phyloP scores from a whole-genome alignment of 495 filamentous ascomycete genomes.

The Aspergillus haitiensis region DNA sequence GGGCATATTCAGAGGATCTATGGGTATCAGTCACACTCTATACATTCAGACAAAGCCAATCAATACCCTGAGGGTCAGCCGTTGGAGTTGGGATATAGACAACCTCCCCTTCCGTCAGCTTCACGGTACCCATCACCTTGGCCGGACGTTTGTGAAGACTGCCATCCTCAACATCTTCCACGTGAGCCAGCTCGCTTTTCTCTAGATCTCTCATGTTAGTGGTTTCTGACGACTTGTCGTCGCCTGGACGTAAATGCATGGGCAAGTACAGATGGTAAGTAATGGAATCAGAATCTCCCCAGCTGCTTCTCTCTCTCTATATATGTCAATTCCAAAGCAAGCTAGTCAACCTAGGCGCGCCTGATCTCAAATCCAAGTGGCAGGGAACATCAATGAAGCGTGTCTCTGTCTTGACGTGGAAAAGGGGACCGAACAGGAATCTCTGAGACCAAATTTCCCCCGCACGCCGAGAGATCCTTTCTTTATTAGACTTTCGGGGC shows the following conservation, averaged over 20 bases:
- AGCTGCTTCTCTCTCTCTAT: too few species aligned
- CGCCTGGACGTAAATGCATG: too few species aligned
- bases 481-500: not conserved
- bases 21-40: not conserved
- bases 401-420: not conserved
- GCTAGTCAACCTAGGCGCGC: too few species aligned
- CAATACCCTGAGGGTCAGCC: slow-evolving; percentile 29
- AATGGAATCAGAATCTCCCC: too few species aligned
- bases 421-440: not conserved
- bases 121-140: slow-evolving; percentile 33
- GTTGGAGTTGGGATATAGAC: slow-evolving; percentile 36
- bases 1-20: slow-evolving; percentile 35
- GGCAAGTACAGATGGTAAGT: too few species aligned
- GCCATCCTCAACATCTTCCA: slow-evolving; percentile 26
- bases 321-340: too few species aligned
- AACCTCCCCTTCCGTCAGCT: slow-evolving; percentile 30
- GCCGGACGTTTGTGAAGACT: not conserved
- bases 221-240: not conserved
- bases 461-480: not conserved
- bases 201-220: slow-evolving; percentile 5
- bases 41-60: not conserved
- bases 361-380: too few species aligned
- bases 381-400: too few species aligned
- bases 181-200: slow-evolving; percentile 17
- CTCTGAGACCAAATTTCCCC: not conserved